Percentiles rank a stretch among this genome's conserved stretches.
phyloP scores from a whole-genome alignment of 306 rosid genomes.

The Cicer judaicum region DNA sequence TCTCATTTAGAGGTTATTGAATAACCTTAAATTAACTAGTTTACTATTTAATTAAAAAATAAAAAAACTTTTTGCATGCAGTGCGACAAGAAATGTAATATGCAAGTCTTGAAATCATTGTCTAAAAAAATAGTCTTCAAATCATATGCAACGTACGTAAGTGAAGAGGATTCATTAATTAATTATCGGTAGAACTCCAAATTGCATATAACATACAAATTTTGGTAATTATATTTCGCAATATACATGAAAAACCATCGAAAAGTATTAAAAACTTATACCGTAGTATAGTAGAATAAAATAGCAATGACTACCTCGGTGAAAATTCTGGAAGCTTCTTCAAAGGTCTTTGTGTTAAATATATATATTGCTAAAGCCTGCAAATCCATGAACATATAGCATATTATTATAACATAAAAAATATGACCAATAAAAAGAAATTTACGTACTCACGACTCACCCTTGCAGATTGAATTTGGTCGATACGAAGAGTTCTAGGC shows the following conservation, averaged over 20 bases:
- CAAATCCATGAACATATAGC: background rate
- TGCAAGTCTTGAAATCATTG: background rate
- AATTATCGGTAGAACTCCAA: background rate
- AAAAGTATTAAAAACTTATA: background rate
- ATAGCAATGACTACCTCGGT: slow-evolving; percentile 54
- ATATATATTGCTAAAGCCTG: slow-evolving; percentile 72
- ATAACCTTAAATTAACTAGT: too few relatives aligned
- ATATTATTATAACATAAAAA: too few relatives aligned
- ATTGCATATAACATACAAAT: background rate
- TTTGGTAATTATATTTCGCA: slow-evolving; percentile 2
- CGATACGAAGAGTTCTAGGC: slow-evolving; percentile 67
- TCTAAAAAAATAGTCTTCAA: background rate
- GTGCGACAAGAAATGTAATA: background rate
- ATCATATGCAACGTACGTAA: background rate
- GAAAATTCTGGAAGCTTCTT: slow-evolving; percentile 76
- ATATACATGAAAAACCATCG: too few relatives aligned
- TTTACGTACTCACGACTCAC: slow-evolving; percentile 10
- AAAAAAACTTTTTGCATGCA: background rate
- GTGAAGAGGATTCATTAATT: background rate
- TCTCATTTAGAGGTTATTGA: too few relatives aligned
- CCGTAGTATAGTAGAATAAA: background rate
- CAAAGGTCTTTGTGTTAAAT: slow-evolving; percentile 55
- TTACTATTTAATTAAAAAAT: background rate
- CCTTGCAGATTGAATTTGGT: slow-evolving; percentile 71
- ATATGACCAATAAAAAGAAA: background rate